A percentile compares a stretch with the other conserved stretches of the same genome.
Conservation (phyloP, 495 filamentous ascomycete species). For the Penicillium cataractarum region DNA sequence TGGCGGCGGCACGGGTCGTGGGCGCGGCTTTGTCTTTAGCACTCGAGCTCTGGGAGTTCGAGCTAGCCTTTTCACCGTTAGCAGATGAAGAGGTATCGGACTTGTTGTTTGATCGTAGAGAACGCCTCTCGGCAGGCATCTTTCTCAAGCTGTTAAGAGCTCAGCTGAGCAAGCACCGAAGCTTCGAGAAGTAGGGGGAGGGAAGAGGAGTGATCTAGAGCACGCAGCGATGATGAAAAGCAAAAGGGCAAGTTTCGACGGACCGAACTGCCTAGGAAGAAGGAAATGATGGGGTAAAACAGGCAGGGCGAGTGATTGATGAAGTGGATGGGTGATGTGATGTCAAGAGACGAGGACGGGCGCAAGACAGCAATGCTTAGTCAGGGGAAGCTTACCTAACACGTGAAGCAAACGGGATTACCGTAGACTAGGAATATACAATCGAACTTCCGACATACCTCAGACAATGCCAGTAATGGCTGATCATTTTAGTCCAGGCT, state of each 20-base stretch:
- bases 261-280: constrained; percentile 22
- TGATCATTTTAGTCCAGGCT: too few species aligned
- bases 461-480: too few species aligned
- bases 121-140: constrained; percentile 61
- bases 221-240: constrained; percentile 23
- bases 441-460: too few species aligned
- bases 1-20: constrained; percentile 47
- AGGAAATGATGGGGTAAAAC: constrained; percentile 28
- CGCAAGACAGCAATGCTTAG: constrained; percentile 46
- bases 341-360: constrained; percentile 50
- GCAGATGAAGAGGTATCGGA: constrained; percentile 58
- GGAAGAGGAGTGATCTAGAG: constrained; percentile 25
- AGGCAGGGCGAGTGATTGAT: constrained; percentile 34
- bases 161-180: constrained; percentile 40
- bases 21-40: constrained; percentile 53
- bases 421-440: too few species aligned
- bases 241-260: constrained; percentile 25
- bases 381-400: constrained; percentile 48
- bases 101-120: constrained; percentile 60
- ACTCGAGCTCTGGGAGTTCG: constrained; percentile 54
- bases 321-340: constrained; percentile 52
- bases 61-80: constrained; percentile 58
- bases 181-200: constrained; percentile 37
- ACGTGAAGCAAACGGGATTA: too few species aligned
- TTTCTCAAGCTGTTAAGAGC: constrained; percentile 43